phyloP scores from a whole-genome alignment of 768 basidiomycete species.

The Serpula lacrymans region DNA sequence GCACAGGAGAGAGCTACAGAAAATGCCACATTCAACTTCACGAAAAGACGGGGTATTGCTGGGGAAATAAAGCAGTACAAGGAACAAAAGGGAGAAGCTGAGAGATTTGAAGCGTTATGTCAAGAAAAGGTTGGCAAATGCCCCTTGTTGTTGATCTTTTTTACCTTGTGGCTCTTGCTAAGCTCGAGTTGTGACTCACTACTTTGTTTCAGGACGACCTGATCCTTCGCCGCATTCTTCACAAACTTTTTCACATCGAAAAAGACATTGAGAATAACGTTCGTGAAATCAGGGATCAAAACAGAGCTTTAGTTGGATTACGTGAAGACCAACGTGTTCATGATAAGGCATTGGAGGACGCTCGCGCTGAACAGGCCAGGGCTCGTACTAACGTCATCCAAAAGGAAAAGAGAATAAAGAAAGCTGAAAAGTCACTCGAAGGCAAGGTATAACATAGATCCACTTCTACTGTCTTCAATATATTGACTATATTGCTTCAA shows the following conservation, averaged over 20 bases:
- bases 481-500: slow-evolving; percentile 25
- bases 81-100: slow-evolving; percentile 93
- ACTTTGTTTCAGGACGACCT: slow-evolving; percentile 61
- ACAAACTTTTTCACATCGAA: slow-evolving; percentile 89
- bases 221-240: slow-evolving; percentile 77
- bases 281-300: slow-evolving; percentile 66
- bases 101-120: slow-evolving; percentile 76
- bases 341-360: slow-evolving; percentile 69
- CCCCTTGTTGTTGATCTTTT: not conserved
- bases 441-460: slow-evolving; percentile 51
- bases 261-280: slow-evolving; percentile 73
- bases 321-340: slow-evolving; percentile 66
- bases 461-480: not conserved
- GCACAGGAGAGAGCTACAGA: slow-evolving; percentile 90
- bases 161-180: slow-evolving; percentile 3
- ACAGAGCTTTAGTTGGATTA: slow-evolving; percentile 64
- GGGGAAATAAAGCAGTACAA: slow-evolving; percentile 97
- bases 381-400: slow-evolving; percentile 72
- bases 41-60: slow-evolving; percentile 87
- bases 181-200: not conserved
- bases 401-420: slow-evolving; percentile 86
- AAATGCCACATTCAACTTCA: slow-evolving; percentile 91
- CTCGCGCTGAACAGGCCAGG: slow-evolving; percentile 77
- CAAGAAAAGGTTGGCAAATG: slow-evolving; percentile 61
- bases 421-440: slow-evolving; percentile 85